A percentile compares a stretch with the other conserved stretches of the same genome.
These are phyloP conservation scores for Basidiobolus meristosporus DNA, from an alignment of 371 early-diverging fungal genomes.

Conservation along the genomic window DNA sequence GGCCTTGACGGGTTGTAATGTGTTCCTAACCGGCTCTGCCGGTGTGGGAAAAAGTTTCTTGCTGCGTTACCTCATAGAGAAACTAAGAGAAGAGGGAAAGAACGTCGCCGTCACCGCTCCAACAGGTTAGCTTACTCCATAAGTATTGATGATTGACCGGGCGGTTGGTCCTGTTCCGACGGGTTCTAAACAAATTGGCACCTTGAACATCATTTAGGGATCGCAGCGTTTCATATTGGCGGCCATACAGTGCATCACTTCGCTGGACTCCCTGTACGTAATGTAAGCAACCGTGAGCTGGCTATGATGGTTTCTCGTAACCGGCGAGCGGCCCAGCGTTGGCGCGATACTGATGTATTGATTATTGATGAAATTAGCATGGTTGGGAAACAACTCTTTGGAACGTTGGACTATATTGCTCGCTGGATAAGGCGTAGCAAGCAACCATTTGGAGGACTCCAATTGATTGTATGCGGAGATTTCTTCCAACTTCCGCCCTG, in stretches of 20 bases:
- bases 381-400: conserved; percentile 13
- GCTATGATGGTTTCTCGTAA: neutral
- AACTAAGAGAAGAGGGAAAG: conserved; percentile 13
- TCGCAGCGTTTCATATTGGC: conserved; percentile 19
- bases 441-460: conserved; percentile 31
- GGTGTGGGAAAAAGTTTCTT: conserved; percentile 14
- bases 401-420: conserved; percentile 7
- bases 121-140: conserved; percentile 15
- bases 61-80: conserved; percentile 13
- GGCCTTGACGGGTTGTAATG: conserved; percentile 21
- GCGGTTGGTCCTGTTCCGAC: too few species aligned
- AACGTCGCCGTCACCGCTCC: conserved; percentile 13
- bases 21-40: conserved; percentile 30
- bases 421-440: conserved; percentile 1
- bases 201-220: conserved; percentile 16
- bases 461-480: conserved; percentile 30
- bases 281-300: conserved; percentile 1
- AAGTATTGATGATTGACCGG: too few species aligned
- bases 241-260: conserved; percentile 39
- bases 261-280: conserved; percentile 18
- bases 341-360: conserved; percentile 13
- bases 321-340: conserved; percentile 4
- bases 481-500: conserved; percentile 41
- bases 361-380: conserved; percentile 36
- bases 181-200: too few species aligned